A percentile compares a stretch with the other conserved stretches of the same genome.
Evolutionary conservation across 257 asterid genomes (phyloP).

Genomic region (Lycium ferocissimum): DNA sequence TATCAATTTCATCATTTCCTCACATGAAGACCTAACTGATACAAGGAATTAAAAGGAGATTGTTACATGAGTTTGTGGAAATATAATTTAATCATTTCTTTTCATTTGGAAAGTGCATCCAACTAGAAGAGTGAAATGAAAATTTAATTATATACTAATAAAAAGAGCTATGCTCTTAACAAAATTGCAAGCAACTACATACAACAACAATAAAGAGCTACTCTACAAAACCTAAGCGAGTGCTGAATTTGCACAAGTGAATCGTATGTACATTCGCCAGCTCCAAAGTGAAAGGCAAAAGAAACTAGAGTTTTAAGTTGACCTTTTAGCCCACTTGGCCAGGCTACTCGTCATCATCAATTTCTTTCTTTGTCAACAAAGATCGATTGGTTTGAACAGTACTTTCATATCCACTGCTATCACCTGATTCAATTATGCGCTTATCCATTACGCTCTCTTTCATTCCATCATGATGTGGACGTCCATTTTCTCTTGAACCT

Average conservation of each 20-base stretch:
- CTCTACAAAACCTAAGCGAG: conserved; percentile 19
- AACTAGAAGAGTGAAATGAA: background rate
- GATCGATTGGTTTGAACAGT: conserved; percentile 60
- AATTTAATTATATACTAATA: conserved; percentile 8
- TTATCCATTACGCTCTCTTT: conserved; percentile 56
- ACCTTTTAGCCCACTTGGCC: background rate
- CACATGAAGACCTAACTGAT: background rate
- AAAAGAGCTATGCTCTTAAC: conserved; percentile 18
- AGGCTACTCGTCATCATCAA: conserved; percentile 56
- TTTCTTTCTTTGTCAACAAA: conserved; percentile 65
- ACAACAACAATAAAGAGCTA: conserved; percentile 24
- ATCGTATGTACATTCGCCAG: conserved; percentile 28
- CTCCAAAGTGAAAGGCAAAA: conserved; percentile 25
- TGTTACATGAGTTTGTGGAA: background rate
- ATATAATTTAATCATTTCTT: conserved; percentile 8
- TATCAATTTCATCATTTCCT: background rate
- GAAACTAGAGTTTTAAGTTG: background rate
- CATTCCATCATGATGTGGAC: conserved; percentile 45
- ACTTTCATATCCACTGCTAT: conserved; percentile 84
- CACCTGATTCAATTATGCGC: conserved; percentile 65
- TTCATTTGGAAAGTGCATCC: conserved; percentile 23
- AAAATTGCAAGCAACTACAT: conserved; percentile 20
- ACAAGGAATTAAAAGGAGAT: background rate
- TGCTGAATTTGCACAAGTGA: conserved; percentile 25
- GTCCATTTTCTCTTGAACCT: conserved; percentile 53